phyloP scores from a whole-genome alignment of 805 yeast species.

The Blastobotrys parvus region DNA sequence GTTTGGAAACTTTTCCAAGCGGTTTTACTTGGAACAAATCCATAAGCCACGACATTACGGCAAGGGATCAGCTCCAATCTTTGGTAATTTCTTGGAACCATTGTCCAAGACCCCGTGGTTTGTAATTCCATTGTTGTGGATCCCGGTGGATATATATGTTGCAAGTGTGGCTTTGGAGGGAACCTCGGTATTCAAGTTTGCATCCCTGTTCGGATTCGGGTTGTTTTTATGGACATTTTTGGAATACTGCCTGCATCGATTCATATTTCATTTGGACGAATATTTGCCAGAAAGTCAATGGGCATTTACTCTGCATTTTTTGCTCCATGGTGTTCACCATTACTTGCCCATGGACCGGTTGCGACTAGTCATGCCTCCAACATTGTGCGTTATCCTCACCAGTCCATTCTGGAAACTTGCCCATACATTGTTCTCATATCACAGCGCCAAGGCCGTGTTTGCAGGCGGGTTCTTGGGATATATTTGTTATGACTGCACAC shows the following conservation, averaged over 20 bases:
- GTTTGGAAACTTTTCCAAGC: conserved; percentile 67
- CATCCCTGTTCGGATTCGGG: conserved; percentile 67
- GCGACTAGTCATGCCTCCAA: conserved; percentile 95
- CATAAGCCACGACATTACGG: conserved; percentile 98
- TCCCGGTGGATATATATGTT: conserved; percentile 65
- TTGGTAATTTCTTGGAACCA: conserved; percentile 93
- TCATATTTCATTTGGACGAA: conserved; percentile 84
- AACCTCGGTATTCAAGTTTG: conserved; percentile 36
- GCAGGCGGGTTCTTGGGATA: conserved; percentile 96
- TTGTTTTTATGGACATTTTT: conserved; percentile 86
- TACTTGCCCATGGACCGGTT: conserved; percentile 93
- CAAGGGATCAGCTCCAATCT: conserved; percentile 89
- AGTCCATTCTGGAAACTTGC: conserved; percentile 77
- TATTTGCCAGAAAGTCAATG: conserved; percentile 72
- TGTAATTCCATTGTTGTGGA: conserved; percentile 81
- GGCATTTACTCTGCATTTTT: conserved; percentile 76
- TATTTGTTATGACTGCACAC: conserved; percentile 86
- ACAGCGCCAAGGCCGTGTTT: conserved; percentile 84
- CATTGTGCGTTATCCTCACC: conserved; percentile 63
- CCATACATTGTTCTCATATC: conserved; percentile 66
- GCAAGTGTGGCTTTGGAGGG: conserved; percentile 53
- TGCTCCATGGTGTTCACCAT: conserved; percentile 94
- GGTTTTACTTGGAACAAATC: conserved; percentile 89
- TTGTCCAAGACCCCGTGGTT: conserved; percentile 90
- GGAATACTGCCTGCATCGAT: conserved; percentile 84